Base-by-base conservation (phyloP, 495 filamentous ascomycete species). In the Aspergillus avenaceus region DNA sequence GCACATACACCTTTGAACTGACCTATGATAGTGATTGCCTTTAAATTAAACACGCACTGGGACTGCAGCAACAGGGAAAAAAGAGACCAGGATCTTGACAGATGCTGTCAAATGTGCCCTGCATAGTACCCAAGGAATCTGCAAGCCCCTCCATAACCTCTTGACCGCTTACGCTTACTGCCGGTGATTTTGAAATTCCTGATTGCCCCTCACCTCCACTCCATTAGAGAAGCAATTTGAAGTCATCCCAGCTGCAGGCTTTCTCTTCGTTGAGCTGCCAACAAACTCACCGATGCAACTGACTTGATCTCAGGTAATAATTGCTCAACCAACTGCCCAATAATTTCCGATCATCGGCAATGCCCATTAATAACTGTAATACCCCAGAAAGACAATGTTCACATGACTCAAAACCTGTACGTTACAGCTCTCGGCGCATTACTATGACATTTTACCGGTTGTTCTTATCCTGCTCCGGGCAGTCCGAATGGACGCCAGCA, bases 401-500 rank as follows among this genome's bases (percentile, higher is more conserved):
- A 56, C 59, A 56, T 62, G 59, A 62, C 51, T 28, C n/a, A 41
- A 29, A 42, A 54, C 36, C 45, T 19, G 34, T 53, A 32, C 53
- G 50, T n/a, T 52, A 50, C 45, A 36, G 40, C 54, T 43, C 55
- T 56, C 37, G 59, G 55, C 45, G 45, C 52, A 34, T 45, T 13
- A 29, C 27, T 37, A 60, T 52, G 49, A 45, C 55, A 55, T 60
- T 36, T 60, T 44, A 42, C 22, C 41, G 9, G 27, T 41, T 26
- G 37, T 31, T 49, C 16, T 23, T 46, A 16, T 29, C 21, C 25
- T 29, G 29, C 56, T 71, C 70, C 68, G 68, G 61, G 59, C 57
- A 52, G 55, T 70, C 70, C 70, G 70, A 71, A 63, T 73, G 67
- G 70, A 54, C 46, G 49, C 64, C 45, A 42, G 42, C 37, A 53